These are phyloP conservation scores for Malus sieversii DNA, from an alignment of 306 rosid genomes.

Conservation along the genomic window DNA sequence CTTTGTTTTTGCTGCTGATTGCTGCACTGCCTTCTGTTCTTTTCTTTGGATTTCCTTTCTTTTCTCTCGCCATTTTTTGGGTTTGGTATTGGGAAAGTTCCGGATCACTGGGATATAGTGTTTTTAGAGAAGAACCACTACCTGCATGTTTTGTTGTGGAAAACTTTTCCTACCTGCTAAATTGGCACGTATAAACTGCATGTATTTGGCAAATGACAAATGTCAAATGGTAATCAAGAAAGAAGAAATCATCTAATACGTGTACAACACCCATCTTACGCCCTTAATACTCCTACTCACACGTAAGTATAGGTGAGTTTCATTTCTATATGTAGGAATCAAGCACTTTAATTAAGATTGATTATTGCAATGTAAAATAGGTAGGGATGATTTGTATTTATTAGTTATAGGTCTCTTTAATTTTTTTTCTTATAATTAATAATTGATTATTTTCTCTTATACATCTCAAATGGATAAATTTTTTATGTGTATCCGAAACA, in stretches of 20 bases:
- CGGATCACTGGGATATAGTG: not conserved
- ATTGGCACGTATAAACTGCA: not conserved
- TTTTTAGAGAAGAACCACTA: not conserved
- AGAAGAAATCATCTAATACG: not conserved
- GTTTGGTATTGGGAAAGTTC: not conserved
- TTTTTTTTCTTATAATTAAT: too few relatives aligned
- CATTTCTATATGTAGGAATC: too few relatives aligned
- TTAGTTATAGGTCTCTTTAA: too few relatives aligned
- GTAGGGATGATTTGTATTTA: too few relatives aligned
- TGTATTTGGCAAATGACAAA: not conserved
- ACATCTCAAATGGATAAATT: too few relatives aligned
- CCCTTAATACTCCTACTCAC: too few relatives aligned
- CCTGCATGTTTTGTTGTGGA: not conserved
- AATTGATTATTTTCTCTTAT: too few relatives aligned
- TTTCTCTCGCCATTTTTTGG: not conserved
- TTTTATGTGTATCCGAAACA: too few relatives aligned
- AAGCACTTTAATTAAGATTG: too few relatives aligned
- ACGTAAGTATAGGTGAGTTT: too few relatives aligned
- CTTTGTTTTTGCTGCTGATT: not conserved
- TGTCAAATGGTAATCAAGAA: not conserved
- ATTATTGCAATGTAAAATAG: too few relatives aligned
- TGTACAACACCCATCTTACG: not conserved
- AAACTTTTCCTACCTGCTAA: not conserved
- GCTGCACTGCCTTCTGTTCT: not conserved
- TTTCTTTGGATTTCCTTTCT: not conserved